These are phyloP conservation scores for Monosporascus sp. DNA, from an alignment of 2,329 filamentous ascomycete species.

Conservation along the genomic window DNA sequence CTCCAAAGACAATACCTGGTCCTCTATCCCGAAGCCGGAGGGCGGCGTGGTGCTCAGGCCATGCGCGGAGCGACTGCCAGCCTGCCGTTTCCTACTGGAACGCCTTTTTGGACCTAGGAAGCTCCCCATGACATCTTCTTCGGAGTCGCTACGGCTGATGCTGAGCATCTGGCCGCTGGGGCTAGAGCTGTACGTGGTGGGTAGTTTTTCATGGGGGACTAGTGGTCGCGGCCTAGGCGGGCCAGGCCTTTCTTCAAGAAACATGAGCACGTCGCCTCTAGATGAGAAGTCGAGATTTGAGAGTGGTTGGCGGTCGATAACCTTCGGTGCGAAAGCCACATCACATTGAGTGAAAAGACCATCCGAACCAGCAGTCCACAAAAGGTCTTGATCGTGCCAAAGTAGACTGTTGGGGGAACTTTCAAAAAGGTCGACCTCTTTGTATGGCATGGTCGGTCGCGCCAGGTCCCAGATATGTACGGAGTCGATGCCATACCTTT, in stretches of 20 bases:
- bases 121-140: constrained; percentile 57
- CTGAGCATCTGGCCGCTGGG: constrained; percentile 46
- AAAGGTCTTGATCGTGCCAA: constrained; percentile 60
- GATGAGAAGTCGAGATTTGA: constrained; percentile 58
- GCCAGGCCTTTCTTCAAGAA: constrained; percentile 53
- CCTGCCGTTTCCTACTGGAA: constrained; percentile 35
- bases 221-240: constrained; percentile 35
- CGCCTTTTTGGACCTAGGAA: constrained; percentile 48
- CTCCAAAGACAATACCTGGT: constrained; percentile 48
- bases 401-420: constrained; percentile 51
- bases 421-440: constrained; percentile 58
- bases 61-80: constrained; percentile 37
- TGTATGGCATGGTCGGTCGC: constrained; percentile 60
- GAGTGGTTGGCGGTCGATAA: constrained; percentile 57
- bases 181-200: constrained; percentile 42
- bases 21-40: constrained; percentile 33
- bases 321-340: constrained; percentile 57
- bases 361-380: constrained; percentile 62
- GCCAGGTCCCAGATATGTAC: constrained; percentile 68
- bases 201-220: constrained; percentile 18
- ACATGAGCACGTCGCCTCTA: constrained; percentile 53
- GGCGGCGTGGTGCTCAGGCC: constrained; percentile 52
- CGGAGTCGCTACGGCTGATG: constrained; percentile 58
- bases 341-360: constrained; percentile 61
- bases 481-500: constrained; percentile 49